A percentile compares a stretch with the other conserved stretches of the same genome.
Conservation (phyloP, 352 stramenopile species). For the Phytopythium cucurbitacearum region DNA sequence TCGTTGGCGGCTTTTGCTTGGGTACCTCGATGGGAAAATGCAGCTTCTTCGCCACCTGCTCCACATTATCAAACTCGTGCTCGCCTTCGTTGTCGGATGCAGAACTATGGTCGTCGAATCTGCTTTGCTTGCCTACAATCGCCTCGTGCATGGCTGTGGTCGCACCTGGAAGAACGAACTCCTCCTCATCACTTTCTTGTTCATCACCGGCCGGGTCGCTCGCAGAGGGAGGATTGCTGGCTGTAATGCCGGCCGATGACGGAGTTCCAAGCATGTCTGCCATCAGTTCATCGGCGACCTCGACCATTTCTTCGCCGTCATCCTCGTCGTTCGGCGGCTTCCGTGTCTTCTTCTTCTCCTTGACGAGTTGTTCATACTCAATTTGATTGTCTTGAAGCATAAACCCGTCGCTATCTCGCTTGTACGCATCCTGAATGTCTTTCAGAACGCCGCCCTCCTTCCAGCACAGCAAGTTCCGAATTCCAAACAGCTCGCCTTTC, state of each 20-base stretch:
- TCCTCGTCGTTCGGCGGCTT: conserved; percentile 13
- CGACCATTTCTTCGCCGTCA: conserved; percentile 30
- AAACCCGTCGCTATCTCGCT: conserved; percentile 43
- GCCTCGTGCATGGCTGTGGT: too few species aligned
- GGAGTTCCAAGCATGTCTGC: conserved; percentile 26
- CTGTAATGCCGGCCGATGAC: background rate
- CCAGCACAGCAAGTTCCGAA: conserved; percentile 73
- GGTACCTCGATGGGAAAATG: too few species aligned
- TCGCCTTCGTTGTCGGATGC: too few species aligned
- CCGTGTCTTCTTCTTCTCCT: conserved; percentile 10
- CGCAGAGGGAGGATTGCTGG: too few species aligned
- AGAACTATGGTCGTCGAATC: too few species aligned
- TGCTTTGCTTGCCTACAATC: too few species aligned
- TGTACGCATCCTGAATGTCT: conserved; percentile 69
- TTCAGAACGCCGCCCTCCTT: conserved; percentile 71
- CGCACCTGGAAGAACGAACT: too few species aligned
- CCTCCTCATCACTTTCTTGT: too few species aligned
- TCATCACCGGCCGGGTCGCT: too few species aligned
- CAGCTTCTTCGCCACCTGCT: too few species aligned
- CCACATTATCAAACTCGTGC: too few species aligned
- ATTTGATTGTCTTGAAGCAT: conserved; percentile 56
- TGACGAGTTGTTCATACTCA: conserved; percentile 27
- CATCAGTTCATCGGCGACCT: conserved; percentile 34
- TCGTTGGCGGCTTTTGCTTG: too few species aligned
- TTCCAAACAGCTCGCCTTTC: conserved; percentile 73